Conservation (phyloP, 768 basidiomycete genomes). For the Agaricus blazei region DNA sequence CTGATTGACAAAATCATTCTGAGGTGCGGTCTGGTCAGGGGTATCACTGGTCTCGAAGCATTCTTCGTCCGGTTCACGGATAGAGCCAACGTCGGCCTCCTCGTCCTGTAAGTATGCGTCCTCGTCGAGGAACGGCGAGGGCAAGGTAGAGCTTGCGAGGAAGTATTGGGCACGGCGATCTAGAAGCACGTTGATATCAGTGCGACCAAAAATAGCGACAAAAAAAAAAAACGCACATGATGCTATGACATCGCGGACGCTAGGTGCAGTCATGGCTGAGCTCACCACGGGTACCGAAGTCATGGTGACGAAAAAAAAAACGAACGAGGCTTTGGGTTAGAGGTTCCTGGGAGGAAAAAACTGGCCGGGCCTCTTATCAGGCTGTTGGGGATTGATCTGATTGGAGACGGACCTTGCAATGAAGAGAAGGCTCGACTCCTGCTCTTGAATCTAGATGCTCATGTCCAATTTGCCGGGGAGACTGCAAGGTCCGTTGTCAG, state of each 20-base stretch:
- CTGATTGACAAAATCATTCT: conserved; percentile 23
- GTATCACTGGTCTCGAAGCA: conserved; percentile 19
- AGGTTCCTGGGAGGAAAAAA: not conserved
- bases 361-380: not conserved
- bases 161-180: conserved; percentile 69
- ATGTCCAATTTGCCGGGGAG: not conserved
- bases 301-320: conserved; percentile 4
- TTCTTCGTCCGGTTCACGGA: conserved; percentile 9
- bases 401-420: too few species aligned
- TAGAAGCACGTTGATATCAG: conserved; percentile 17
- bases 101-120: conserved; percentile 36
- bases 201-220: not conserved
- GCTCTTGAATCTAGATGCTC: not conserved
- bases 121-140: conserved; percentile 28
- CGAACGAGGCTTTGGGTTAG: not conserved
- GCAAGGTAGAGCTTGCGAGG: conserved; percentile 52
- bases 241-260: conserved; percentile 14
- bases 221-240: conserved; percentile 10
- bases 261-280: conserved; percentile 11
- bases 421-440: not conserved
- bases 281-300: conserved; percentile 12
- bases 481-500: not conserved
- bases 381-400: not conserved
- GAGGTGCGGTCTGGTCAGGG: conserved; percentile 12
- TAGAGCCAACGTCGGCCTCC: conserved; percentile 17